Evolutionary conservation across 2,329 filamentous ascomycete species (phyloP), one percentile per base, ranked within the genome.

Genomic region (Geosmithia flava): DNA sequence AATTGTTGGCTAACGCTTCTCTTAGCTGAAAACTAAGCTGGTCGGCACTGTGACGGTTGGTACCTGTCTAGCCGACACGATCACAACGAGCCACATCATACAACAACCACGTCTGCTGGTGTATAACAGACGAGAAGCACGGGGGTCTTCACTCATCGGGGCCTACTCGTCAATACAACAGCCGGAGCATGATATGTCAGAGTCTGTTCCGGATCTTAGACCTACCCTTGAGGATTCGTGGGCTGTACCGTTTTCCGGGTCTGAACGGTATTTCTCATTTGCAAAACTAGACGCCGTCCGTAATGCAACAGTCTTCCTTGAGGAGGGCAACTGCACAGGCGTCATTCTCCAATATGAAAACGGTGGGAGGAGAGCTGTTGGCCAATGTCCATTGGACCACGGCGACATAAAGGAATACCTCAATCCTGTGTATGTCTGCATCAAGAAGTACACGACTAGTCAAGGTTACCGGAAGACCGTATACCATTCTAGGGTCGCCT

Each of bases 281-380:
- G 41, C n/a, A 19, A 42, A 19, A 23, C 41, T 42, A 3, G n/a
- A 19, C 41, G 10, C 41, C 17, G 41, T 42, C 15, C 41, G 20
- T 16, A 42, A 7, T n/a, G 41, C 41, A 3, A 42, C 41, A 4
- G 41, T 42, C 17, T 42, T 42, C 41, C 19, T 13, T 16, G 10
- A n/a, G 3, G 41, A 42, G 6, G 17, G 17, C 17, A n/a, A 23
- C 15, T 42, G 41, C 41, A 42, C 41, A 3, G 41, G 41, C 16
- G 16, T 42, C n/a, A 3, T 42, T 7, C 19, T 42, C 41, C 41
- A 19, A n/a, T 42, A 42, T n/a, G 13, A 44, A 16, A 44, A 44
- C 20, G 42, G 42, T 17, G 42, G 42, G 20, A 27, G 20, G n/a
- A 4, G 15, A n/a, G 56, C 3, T 50, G 33, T 37, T 37, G 33